Base-by-base conservation (phyloP, 345 rosid genomes). In the Kernera saxatilis region DNA sequence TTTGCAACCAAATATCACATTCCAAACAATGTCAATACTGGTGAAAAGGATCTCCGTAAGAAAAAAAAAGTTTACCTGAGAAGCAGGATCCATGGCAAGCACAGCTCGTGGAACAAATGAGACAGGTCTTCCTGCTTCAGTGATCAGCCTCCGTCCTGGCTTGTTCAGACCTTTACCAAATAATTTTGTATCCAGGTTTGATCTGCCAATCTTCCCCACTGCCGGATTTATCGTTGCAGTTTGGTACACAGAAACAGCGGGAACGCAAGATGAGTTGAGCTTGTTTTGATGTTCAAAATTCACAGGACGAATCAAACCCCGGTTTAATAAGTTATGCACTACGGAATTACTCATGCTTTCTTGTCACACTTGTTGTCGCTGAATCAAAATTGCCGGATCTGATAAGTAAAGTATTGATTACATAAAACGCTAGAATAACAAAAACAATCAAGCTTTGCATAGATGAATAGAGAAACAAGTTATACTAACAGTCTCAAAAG, bases 311-410 rank as follows among this genome's bases (percentile, higher is more conserved):
- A 84, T 77, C 77, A 88, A 86, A 71, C 84, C 81, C 77, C 77
- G 88, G 60, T 70, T 85, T 9, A 89, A 79, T 70, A 88, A 67
- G 60, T 84, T 82, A 54, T 82, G 82, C 69, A 83, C 78, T 10
- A 88, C 56, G 50, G 84, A 76, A 78, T 80, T 85, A 64, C 92
- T 88, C 98, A 93, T 93, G 65, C 80, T 75, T 80, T 82, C 71
- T 78, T 44, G 80, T 71, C 78, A 30, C 86, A 45, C 73, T 75
- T 62, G 78, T 73, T 78, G 12, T 22, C 19, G 72, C 83, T 57
- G 79, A 83, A 82, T 77, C 75, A 71, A 82, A 72, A 32, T 81
- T 46, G 70, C 74, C 30, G 44, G 67, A 84, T 74, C 71, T 64
- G 67, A 57, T 23, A 72, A 67, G 58, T 33, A 63, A 70, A 76